phyloP scores from a whole-genome alignment of 192 early-diverging fungal genomes.

The Entomortierella beljakovae region DNA sequence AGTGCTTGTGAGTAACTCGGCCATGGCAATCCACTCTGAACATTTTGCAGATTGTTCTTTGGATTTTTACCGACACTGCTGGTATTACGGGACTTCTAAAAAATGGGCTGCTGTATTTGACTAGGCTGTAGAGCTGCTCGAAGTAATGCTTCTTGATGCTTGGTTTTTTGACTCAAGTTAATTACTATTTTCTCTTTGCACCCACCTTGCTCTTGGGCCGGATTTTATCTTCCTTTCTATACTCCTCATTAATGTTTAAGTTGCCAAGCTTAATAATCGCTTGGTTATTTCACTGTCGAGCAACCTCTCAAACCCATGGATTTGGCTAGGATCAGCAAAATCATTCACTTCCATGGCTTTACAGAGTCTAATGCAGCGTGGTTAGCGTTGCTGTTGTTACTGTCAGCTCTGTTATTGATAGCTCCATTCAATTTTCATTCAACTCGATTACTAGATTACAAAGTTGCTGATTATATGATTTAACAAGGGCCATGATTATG shows the following conservation, averaged over 20 bases:
- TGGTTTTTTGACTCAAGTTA: conserved; percentile 24
- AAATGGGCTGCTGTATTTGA: conserved; percentile 1
- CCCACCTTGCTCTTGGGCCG: conserved; percentile 4
- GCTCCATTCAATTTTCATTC: conserved; percentile 3
- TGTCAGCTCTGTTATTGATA: neutral
- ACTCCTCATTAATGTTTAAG: conserved; percentile 11
- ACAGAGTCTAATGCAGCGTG: neutral
- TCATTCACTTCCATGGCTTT: neutral
- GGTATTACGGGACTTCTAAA: conserved; percentile 11
- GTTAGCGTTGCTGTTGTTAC: neutral
- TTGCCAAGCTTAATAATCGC: conserved; percentile 30
- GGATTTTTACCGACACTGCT: conserved; percentile 15
- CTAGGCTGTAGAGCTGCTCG: conserved; percentile 13
- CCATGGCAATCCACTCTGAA: neutral
- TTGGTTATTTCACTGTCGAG: conserved; percentile 28
- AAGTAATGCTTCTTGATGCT: conserved; percentile 7
- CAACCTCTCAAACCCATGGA: conserved; percentile 1
- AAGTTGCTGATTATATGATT: conserved; percentile 35
- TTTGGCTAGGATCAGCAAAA: neutral
- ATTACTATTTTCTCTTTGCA: conserved; percentile 5
- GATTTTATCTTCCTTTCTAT: no score
- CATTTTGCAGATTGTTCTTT: neutral
- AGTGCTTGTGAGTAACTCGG: neutral
- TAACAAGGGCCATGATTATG: conserved; percentile 35
- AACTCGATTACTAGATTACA: conserved; percentile 26